Conservation (phyloP, 192 early-diverging fungal species). For the Coemansia aciculifera region DNA sequence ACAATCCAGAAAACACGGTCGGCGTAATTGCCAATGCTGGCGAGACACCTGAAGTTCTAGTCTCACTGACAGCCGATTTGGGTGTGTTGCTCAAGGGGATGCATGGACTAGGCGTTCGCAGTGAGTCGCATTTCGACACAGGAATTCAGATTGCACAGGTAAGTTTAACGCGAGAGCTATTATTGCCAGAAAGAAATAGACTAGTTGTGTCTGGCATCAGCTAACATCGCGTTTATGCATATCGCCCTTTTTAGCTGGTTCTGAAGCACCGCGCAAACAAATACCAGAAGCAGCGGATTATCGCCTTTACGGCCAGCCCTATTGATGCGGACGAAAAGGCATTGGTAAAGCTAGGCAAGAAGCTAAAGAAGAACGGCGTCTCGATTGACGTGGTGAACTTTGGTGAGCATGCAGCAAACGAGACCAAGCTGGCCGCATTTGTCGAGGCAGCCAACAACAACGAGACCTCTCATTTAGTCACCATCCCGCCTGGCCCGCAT, state of each 20-base stretch:
- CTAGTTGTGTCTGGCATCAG: neutral
- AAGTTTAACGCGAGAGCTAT: slow-evolving; percentile 27
- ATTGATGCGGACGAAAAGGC: slow-evolving; percentile 80
- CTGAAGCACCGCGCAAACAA: slow-evolving; percentile 98
- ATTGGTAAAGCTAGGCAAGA: slow-evolving; percentile 88
- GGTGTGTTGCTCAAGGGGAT: slow-evolving; percentile 88
- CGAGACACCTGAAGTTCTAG: slow-evolving; percentile 91
- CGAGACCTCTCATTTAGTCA: slow-evolving; percentile 91
- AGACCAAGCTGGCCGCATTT: slow-evolving; percentile 88
- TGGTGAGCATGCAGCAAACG: slow-evolving; percentile 89
- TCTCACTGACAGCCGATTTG: slow-evolving; percentile 85
- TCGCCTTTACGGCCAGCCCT: slow-evolving; percentile 93
- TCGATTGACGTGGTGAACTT: slow-evolving; percentile 95
- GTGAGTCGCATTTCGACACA: slow-evolving; percentile 72
- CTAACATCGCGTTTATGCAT: slow-evolving; percentile 16
- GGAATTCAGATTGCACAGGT: slow-evolving; percentile 96
- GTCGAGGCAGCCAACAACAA: slow-evolving; percentile 85
- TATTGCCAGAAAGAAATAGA: neutral
- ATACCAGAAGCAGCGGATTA: slow-evolving; percentile 89
- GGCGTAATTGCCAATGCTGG: slow-evolving; percentile 94
- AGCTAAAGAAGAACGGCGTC: slow-evolving; percentile 97
- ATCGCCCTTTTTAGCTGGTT: slow-evolving; percentile 60
- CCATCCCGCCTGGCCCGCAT: slow-evolving; percentile 92
- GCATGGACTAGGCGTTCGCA: slow-evolving; percentile 76
- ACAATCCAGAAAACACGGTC: slow-evolving; percentile 95